Conservation (phyloP, 2,329 filamentous ascomycete genomes). For the Colletotrichum cereale region DNA sequence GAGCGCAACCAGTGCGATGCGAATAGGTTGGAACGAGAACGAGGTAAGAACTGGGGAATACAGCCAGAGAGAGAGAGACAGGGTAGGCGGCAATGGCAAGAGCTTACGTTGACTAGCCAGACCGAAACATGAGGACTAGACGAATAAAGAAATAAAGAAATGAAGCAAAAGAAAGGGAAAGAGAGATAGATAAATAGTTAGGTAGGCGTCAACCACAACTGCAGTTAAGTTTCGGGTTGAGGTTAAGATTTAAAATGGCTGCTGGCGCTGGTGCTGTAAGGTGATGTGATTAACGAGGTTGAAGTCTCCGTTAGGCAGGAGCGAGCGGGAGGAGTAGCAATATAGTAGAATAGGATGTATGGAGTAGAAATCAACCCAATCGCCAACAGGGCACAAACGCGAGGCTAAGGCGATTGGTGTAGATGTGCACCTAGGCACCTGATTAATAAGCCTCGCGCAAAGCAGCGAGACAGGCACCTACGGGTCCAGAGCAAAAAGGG, state of each 20-base stretch:
- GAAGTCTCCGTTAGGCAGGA: slow-evolving; percentile 16
- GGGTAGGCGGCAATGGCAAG: background rate
- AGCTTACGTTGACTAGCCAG: background rate
- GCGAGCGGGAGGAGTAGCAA: slow-evolving; percentile 41
- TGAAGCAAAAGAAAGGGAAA: background rate
- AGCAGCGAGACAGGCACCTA: too few species aligned
- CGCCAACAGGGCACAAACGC: slow-evolving; percentile 9
- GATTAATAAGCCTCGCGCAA: too few species aligned
- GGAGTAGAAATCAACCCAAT: slow-evolving; percentile 19
- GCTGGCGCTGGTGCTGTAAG: slow-evolving; percentile 18
- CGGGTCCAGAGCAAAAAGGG: too few species aligned
- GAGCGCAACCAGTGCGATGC: background rate
- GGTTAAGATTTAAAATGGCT: background rate
- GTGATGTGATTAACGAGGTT: slow-evolving; percentile 30
- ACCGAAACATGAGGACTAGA: background rate
- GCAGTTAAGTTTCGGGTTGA: slow-evolving; percentile 10
- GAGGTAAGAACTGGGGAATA: background rate
- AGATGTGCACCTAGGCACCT: slow-evolving; percentile 8
- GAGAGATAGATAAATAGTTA: background rate
- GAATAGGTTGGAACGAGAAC: background rate
- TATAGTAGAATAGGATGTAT: slow-evolving; percentile 35
- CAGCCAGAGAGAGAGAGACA: too few species aligned
- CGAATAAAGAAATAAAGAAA: background rate
- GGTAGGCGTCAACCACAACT: background rate
- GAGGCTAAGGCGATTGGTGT: too few species aligned